Evolutionary conservation across 306 rosid genomes (phyloP).

Genomic region (Ormosia emarginata): DNA sequence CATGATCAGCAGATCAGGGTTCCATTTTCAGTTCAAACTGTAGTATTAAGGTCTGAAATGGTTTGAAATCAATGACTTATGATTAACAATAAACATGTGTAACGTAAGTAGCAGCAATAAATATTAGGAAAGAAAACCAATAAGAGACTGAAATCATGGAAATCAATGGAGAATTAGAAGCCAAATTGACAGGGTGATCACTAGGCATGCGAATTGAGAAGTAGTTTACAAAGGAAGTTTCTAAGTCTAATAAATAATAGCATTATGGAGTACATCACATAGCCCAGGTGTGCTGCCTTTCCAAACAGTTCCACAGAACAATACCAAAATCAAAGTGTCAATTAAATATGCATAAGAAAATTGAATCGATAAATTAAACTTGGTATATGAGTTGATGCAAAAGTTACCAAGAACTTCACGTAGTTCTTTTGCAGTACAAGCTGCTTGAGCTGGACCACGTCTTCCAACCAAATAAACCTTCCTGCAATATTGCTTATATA

Average conservation of each 20-base stretch:
- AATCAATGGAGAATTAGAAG: not conserved
- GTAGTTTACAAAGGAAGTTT: conserved; percentile 21
- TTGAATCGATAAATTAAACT: not conserved
- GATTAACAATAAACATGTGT: not conserved
- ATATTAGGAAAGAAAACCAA: not conserved
- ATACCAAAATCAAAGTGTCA: conserved; percentile 4
- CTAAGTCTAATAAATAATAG: not conserved
- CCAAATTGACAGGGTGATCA: not conserved
- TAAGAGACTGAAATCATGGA: not conserved
- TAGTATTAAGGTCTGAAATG: not conserved
- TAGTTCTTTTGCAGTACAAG: conserved; percentile 91
- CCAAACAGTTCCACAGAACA: conserved; percentile 5
- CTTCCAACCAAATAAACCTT: conserved; percentile 92
- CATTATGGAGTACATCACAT: not conserved
- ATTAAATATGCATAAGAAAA: conserved; percentile 2
- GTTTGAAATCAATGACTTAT: not conserved
- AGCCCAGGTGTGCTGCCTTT: not conserved
- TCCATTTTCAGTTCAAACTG: conserved; percentile 10
- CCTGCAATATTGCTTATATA: conserved; percentile 42
- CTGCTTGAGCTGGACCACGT: conserved; percentile 97
- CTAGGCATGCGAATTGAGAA: not conserved
- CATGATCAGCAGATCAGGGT: conserved; percentile 8
- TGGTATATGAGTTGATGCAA: not conserved
- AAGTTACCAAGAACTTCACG: conserved; percentile 88
- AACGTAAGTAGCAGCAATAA: not conserved